These are phyloP conservation scores for Solanum piurae DNA, from an alignment of 257 asterid genomes.

Conservation along the genomic window DNA sequence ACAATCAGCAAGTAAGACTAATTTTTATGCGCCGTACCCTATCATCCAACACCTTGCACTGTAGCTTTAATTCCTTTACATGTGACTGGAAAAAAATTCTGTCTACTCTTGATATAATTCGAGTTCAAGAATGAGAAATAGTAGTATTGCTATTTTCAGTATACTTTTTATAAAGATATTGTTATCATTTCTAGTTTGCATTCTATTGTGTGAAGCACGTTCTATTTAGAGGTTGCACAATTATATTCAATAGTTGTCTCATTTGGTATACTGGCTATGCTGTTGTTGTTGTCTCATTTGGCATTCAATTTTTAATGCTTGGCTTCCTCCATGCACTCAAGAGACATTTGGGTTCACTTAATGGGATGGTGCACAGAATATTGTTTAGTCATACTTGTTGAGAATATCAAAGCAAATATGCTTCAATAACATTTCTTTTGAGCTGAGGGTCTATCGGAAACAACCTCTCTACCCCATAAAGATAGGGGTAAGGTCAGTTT, in stretches of 20 bases:
- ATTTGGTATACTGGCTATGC: neutral
- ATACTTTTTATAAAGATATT: neutral
- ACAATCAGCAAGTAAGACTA: constrained; percentile 28
- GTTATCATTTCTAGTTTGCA: neutral
- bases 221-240: neutral
- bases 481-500: neutral
- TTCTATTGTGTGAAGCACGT: neutral
- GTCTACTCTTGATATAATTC: neutral
- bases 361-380: neutral
- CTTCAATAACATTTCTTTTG: neutral
- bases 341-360: neutral
- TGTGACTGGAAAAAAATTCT: neutral
- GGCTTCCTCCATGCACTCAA: neutral
- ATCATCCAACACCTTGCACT: neutral
- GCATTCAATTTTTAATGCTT: neutral
- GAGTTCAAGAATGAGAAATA: neutral
- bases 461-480: neutral
- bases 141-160: neutral
- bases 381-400: neutral
- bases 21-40: neutral
- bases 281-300: neutral
- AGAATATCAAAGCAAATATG: neutral
- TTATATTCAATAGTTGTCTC: neutral
- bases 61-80: neutral
- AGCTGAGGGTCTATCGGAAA: neutral